These are phyloP conservation scores for Ophiostoma piceae DNA, from an alignment of 2,329 filamentous ascomycete genomes.

Conservation along the genomic window DNA sequence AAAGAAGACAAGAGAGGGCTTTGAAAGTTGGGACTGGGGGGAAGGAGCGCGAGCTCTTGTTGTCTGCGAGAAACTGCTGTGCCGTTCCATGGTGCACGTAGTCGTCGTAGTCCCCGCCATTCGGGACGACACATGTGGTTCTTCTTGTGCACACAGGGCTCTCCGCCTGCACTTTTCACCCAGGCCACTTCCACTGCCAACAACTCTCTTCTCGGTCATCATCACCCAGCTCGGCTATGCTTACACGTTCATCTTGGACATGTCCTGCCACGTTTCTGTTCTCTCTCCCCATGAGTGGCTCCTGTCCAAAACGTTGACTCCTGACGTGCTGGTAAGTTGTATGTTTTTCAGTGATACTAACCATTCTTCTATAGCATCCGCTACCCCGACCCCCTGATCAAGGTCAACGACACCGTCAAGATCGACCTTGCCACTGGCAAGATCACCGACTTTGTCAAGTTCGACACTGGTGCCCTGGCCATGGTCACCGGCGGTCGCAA, in stretches of 20 bases:
- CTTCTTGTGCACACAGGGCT: neutral
- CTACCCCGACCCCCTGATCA: constrained; percentile 96
- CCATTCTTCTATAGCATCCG: constrained; percentile 66
- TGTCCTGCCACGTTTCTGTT: neutral
- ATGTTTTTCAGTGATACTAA: constrained; percentile 39
- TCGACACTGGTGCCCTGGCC: constrained; percentile 95
- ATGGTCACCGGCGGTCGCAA: constrained; percentile 99
- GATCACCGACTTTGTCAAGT: constrained; percentile 96
- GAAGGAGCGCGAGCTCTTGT: neutral
- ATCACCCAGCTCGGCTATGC: neutral
- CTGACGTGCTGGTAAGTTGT: constrained; percentile 46
- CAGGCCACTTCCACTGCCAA: neutral
- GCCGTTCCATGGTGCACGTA: constrained; percentile 11
- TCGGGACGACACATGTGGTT: constrained; percentile 14
- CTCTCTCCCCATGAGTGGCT: constrained; percentile 29
- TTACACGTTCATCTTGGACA: neutral
- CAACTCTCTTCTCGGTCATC: neutral
- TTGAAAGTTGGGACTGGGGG: neutral
- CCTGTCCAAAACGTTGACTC: constrained; percentile 24
- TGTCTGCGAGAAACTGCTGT: constrained; percentile 14
- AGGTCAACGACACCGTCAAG: constrained; percentile 99
- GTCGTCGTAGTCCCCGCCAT: constrained; percentile 1
- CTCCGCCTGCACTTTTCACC: neutral
- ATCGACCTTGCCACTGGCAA: constrained; percentile 95
- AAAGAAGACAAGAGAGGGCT: neutral